Percentiles rank a stretch among this genome's conserved stretches.
Evolutionary conservation across 345 rosid genomes (phyloP).

Genomic region (Populus simonii): DNA sequence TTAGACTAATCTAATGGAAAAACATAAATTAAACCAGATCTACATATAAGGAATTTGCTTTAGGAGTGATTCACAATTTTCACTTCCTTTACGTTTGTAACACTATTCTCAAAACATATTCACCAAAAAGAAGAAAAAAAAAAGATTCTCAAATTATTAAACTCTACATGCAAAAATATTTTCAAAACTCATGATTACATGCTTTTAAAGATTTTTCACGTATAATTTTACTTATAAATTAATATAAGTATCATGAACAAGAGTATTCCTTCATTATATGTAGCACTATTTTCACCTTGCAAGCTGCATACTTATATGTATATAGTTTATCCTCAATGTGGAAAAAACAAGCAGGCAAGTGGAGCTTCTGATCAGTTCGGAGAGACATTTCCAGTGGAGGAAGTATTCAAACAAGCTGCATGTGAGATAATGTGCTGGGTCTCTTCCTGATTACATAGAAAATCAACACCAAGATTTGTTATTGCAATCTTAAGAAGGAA

Average conservation of each 20-base stretch:
- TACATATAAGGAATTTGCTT: neutral
- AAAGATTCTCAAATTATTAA: neutral
- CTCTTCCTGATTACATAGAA: slow-evolving; percentile 28
- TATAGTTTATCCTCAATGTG: neutral
- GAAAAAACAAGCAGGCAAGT: slow-evolving; percentile 24
- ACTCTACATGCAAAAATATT: too few species aligned
- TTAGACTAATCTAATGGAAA: too few species aligned
- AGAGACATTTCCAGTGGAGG: slow-evolving; percentile 42
- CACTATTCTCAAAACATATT: too few species aligned
- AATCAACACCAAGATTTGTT: neutral
- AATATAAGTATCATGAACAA: neutral
- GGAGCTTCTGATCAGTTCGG: slow-evolving; percentile 34
- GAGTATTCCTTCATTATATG: neutral
- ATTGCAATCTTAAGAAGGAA: neutral
- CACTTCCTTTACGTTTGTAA: too few species aligned
- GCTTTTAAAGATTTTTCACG: neutral
- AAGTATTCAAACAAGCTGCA: slow-evolving; percentile 56
- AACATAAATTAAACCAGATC: too few species aligned
- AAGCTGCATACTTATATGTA: neutral
- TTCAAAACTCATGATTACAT: neutral
- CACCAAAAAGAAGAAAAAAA: neutral
- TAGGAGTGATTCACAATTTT: neutral
- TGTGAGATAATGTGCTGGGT: slow-evolving; percentile 48
- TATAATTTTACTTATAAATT: neutral
- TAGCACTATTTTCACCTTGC: neutral